A percentile compares a stretch with the other conserved stretches of the same genome.
Conservation (phyloP, 2,329 filamentous ascomycete genomes). For the Penicillium decumbens region DNA sequence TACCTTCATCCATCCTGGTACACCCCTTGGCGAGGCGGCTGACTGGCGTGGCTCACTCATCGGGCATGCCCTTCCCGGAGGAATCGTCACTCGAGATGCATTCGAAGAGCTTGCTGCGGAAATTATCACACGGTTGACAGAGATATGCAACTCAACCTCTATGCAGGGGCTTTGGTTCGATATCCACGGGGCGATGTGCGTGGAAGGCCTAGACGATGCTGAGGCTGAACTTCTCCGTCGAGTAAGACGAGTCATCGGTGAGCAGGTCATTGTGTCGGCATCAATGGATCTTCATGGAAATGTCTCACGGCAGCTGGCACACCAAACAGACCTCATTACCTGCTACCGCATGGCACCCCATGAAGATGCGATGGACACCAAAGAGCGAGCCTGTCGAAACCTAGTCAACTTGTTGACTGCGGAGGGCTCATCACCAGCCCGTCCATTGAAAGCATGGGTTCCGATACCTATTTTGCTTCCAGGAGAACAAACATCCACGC, state of each 20-base stretch:
- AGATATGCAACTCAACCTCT: conserved; percentile 30
- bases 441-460: conserved; percentile 52
- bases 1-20: conserved; percentile 43
- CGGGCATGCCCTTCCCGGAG: conserved; percentile 51
- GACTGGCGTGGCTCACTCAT: conserved; percentile 51
- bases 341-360: conserved; percentile 54
- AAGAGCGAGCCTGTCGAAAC: conserved; percentile 50
- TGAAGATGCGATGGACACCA: conserved; percentile 49
- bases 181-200: conserved; percentile 55
- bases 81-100: conserved; percentile 44
- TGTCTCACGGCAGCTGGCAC: conserved; percentile 48
- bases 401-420: conserved; percentile 40
- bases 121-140: conserved; percentile 39
- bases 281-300: conserved; percentile 57
- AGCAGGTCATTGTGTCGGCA: conserved; percentile 48
- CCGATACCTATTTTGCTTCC: conserved; percentile 51
- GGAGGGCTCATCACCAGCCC: conserved; percentile 5
- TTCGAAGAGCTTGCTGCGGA: conserved; percentile 46
- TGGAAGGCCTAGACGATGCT: conserved; percentile 47
- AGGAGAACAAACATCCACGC: conserved; percentile 54
- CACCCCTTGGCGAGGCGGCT: conserved; percentile 41
- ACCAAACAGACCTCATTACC: conserved; percentile 51
- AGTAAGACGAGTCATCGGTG: conserved; percentile 45
- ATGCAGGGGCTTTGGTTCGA: conserved; percentile 54
- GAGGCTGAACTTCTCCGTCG: conserved; percentile 48